Base-by-base conservation (phyloP, 1,284 basidiomycete genomes). In the Heliocybe sulcata region DNA sequence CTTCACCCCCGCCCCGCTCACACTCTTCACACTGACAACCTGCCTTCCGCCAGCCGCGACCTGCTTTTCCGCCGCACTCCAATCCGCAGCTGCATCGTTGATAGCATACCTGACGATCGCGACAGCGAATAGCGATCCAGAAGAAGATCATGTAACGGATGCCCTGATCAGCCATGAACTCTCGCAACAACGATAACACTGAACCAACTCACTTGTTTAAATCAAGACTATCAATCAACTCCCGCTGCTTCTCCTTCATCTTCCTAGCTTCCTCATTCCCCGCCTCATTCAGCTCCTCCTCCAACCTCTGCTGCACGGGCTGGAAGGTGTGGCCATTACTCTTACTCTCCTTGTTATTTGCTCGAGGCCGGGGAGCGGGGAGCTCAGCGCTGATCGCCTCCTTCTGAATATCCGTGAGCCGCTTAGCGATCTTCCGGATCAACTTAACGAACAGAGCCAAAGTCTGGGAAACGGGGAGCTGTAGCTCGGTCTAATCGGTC, bases 401-500 rank as follows among this genome's bases (percentile, higher is more conserved):
- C 68, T 91, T 92, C 65, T 93, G 92, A 22, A 98, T 79, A 54
- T 91, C 88, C 54, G 87, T 79, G 51, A 99, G 72, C 27, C 81
- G 77, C 63, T 90, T 90, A 60, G 83, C 85, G 57, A 98, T 81
- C 71, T 94, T 92, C 54, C 93, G 85, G 53, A 98, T 75, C 29
- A 94, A 79, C 74, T 99, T 98, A 62, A 87, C 87, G 68, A 99
- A 95, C 35, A 98, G 76, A 0, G 96, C 95, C 14, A 99, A 79
- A 0, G 85, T 80, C 70, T 99, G 96, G 2, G 88, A 88, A 22
- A 93, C 85, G 0, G 92, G 90, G 0, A 98, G 72, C 22, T 85
- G 82, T 20, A 99, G 77, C 66, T 97, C 94, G 31, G 72, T 66
- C 88, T 91, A 57, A 51, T 54, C 9, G 27, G 33, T 50, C 26